These are phyloP conservation scores for Dionaea muscipula DNA, from an alignment of 179 eudicot species.

Conservation along the genomic window DNA sequence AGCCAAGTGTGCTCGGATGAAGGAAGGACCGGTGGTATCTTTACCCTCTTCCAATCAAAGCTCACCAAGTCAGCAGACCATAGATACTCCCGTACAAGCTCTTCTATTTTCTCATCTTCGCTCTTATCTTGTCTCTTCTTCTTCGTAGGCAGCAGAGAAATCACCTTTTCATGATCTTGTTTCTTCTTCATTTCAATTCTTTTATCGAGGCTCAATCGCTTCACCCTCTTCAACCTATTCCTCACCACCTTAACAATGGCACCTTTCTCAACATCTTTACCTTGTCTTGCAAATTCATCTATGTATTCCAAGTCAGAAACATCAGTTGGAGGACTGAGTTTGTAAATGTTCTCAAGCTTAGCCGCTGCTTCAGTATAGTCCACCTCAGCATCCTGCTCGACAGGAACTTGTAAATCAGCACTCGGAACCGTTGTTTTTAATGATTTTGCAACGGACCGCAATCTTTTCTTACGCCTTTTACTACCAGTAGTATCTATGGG, in stretches of 20 bases:
- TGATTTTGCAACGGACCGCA: constrained; percentile 31
- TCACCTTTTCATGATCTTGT: constrained; percentile 30
- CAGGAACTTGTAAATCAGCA: constrained; percentile 29
- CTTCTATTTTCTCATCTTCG: constrained; percentile 44
- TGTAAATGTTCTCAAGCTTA: constrained; percentile 64
- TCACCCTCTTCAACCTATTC: constrained; percentile 30
- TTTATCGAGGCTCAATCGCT: constrained; percentile 54
- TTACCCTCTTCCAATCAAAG: constrained; percentile 92
- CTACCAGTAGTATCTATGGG: constrained; percentile 31
- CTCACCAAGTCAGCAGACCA: constrained; percentile 50
- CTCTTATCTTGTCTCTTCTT: constrained; percentile 20
- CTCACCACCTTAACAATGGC: constrained; percentile 32
- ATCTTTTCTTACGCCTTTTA: constrained; percentile 49
- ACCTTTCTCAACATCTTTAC: constrained; percentile 19
- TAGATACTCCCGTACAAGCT: constrained; percentile 70
- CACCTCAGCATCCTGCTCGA: constrained; percentile 35
- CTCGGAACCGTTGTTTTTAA: constrained; percentile 36
- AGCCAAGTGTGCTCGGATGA: constrained; percentile 80
- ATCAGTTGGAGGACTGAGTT: constrained; percentile 44
- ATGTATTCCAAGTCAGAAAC: constrained; percentile 22
- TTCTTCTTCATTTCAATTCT: constrained; percentile 56
- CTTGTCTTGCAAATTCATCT: constrained; percentile 21
- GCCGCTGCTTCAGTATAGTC: constrained; percentile 87
- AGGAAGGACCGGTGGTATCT: constrained; percentile 87
- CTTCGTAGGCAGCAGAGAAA: constrained; percentile 12